Conservation (phyloP, 2,329 filamentous ascomycete species). For the Corynespora cassiicola region DNA sequence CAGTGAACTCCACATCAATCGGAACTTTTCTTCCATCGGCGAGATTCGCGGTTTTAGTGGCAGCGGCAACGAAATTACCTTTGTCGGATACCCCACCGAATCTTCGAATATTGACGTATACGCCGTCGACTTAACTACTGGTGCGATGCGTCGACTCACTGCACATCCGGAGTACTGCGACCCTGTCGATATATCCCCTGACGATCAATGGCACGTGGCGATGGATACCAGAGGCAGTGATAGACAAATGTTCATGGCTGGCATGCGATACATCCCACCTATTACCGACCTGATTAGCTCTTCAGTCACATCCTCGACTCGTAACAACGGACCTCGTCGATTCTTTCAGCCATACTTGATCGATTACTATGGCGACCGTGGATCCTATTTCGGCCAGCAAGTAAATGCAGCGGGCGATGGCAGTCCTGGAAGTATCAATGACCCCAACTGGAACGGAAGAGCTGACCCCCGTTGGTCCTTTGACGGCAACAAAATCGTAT, state of each 20-base stretch:
- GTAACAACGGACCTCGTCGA: constrained; percentile 54
- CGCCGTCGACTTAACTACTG: constrained; percentile 49
- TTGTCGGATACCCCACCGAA: constrained; percentile 50
- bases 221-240: constrained; percentile 53
- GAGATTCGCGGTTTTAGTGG: constrained; percentile 56
- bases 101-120: constrained; percentile 56
- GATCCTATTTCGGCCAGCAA: constrained; percentile 52
- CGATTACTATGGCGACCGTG: constrained; percentile 54
- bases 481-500: constrained; percentile 51
- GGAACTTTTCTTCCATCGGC: constrained; percentile 45
- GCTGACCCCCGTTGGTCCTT: constrained; percentile 51
- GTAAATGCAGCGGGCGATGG: constrained; percentile 43
- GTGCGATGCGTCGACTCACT: constrained; percentile 51
- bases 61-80: constrained; percentile 49
- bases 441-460: constrained; percentile 54
- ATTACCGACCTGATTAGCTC: constrained; percentile 41
- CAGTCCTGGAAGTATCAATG: constrained; percentile 37
- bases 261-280: constrained; percentile 52
- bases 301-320: constrained; percentile 42
- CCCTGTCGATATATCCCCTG: constrained; percentile 51
- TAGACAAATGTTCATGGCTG: constrained; percentile 52
- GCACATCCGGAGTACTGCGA: constrained; percentile 54
- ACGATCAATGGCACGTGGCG: constrained; percentile 52
- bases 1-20: constrained; percentile 35
- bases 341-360: constrained; percentile 57